Conservation (phyloP, 768 basidiomycete genomes). For the Hydnum rufescens region DNA sequence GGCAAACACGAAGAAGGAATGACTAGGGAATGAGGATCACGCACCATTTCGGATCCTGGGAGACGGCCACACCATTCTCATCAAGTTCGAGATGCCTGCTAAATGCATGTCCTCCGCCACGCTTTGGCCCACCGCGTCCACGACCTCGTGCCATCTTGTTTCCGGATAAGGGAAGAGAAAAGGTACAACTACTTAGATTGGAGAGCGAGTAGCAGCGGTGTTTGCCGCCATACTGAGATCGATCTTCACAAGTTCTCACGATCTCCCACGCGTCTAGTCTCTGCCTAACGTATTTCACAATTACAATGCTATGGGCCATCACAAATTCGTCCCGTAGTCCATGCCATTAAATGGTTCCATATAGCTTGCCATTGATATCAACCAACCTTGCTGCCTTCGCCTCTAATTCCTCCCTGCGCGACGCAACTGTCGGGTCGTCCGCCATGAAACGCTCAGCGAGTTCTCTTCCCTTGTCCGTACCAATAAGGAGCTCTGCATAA, state of each 20-base stretch:
- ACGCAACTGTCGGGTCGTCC: conserved; percentile 24
- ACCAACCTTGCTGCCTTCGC: conserved; percentile 21
- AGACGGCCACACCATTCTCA: conserved; percentile 33
- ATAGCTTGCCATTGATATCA: too few relatives aligned
- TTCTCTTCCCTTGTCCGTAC: conserved; percentile 8
- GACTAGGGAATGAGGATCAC: conserved; percentile 12
- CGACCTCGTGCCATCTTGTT: conserved; percentile 11
- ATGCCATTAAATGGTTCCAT: too few relatives aligned
- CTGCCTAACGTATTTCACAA: too few relatives aligned
- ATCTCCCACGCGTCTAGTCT: too few relatives aligned
- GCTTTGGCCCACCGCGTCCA: conserved; percentile 74
- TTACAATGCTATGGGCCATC: too few relatives aligned
- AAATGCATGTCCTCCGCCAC: conserved; percentile 76
- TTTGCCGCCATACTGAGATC: too few relatives aligned
- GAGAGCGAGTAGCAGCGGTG: background rate
- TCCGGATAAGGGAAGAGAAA: too few relatives aligned
- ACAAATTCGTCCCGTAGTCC: too few relatives aligned
- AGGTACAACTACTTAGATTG: background rate
- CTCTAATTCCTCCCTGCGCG: conserved; percentile 17
- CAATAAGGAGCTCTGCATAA: conserved; percentile 19
- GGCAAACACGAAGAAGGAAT: too few relatives aligned
- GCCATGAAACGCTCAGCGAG: conserved; percentile 21
- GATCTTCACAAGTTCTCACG: too few relatives aligned
- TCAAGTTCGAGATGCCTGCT: conserved; percentile 45
- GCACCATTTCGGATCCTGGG: conserved; percentile 27